Evolutionary conservation across 176 grass and related monocot genomes (phyloP).

Genomic region (Ensete ventricosum): DNA sequence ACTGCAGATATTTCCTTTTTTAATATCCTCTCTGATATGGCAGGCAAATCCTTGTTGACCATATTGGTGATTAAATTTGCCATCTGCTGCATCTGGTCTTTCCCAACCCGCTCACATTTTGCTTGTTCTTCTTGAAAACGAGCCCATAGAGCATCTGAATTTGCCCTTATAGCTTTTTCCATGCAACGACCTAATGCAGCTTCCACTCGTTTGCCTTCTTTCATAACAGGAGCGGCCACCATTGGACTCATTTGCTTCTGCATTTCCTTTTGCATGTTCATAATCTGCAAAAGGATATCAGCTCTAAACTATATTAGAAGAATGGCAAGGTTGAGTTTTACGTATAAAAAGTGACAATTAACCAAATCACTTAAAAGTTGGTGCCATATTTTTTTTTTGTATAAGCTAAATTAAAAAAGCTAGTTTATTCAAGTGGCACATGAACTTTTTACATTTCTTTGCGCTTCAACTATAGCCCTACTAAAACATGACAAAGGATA

Average conservation of each 20-base stretch:
- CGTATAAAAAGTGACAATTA: no score
- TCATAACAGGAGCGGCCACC: slow-evolving; percentile 49
- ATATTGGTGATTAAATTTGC: slow-evolving; percentile 49
- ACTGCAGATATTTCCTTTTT: slow-evolving; percentile 77
- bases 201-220: slow-evolving; percentile 88
- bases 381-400: no score
- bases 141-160: slow-evolving; percentile 69
- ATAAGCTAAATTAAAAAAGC: no score
- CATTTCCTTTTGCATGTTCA: slow-evolving; percentile 60
- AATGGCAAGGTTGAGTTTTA: no score
- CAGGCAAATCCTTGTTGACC: slow-evolving; percentile 70
- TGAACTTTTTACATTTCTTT: no score
- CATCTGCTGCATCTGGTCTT: slow-evolving; percentile 65
- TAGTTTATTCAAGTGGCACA: no score
- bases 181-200: slow-evolving; percentile 64
- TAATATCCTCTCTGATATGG: slow-evolving; percentile 54
- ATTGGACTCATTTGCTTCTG: slow-evolving; percentile 67
- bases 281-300: slow-evolving; percentile 37
- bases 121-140: slow-evolving; percentile 68
- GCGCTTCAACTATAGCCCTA: no score
- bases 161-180: slow-evolving; percentile 80
- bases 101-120: slow-evolving; percentile 67
- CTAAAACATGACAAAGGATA: no score
- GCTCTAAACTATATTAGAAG: no score
- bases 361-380: no score